Evolutionary conservation across 208 protist genomes (phyloP).

Genomic region (Herpetomonas tarakana): DNA sequence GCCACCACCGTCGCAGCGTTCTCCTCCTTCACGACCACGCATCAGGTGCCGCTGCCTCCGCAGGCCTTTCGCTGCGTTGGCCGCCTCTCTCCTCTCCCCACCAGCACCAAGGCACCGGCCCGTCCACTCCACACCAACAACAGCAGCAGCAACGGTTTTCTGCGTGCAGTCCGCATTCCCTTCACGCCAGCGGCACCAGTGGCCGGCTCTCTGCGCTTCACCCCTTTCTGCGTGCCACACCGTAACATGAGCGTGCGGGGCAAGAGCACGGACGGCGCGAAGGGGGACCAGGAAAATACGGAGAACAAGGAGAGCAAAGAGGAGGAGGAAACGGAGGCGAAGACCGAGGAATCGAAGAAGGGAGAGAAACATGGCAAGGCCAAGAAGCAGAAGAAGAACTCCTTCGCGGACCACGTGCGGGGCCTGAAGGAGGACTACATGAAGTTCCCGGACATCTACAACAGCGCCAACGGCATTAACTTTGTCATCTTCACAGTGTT

Average conservation of each 20-base stretch:
- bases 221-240: not conserved
- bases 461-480: constrained; percentile 84
- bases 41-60: too few species aligned
- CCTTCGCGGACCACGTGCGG: constrained; percentile 56
- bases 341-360: constrained; percentile 15
- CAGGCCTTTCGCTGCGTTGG: not conserved
- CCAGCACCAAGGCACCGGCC: not conserved
- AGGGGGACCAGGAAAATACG: constrained; percentile 9
- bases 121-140: not conserved
- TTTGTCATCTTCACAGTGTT: constrained; percentile 90
- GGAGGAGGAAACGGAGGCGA: constrained; percentile 12
- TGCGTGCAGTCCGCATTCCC: not conserved
- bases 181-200: not conserved
- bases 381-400: constrained; percentile 18
- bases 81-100: not conserved
- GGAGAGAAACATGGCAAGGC: constrained; percentile 20
- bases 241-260: constrained; percentile 26
- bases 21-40: too few species aligned
- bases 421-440: constrained; percentile 69
- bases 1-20: too few species aligned
- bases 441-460: constrained; percentile 88
- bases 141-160: not conserved
- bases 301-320: constrained; percentile 3
- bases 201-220: not conserved
- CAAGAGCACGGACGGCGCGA: constrained; percentile 7